These are phyloP conservation scores for Reticulascus tulasneorum DNA, from an alignment of 2,329 filamentous ascomycete species.

Conservation along the genomic window DNA sequence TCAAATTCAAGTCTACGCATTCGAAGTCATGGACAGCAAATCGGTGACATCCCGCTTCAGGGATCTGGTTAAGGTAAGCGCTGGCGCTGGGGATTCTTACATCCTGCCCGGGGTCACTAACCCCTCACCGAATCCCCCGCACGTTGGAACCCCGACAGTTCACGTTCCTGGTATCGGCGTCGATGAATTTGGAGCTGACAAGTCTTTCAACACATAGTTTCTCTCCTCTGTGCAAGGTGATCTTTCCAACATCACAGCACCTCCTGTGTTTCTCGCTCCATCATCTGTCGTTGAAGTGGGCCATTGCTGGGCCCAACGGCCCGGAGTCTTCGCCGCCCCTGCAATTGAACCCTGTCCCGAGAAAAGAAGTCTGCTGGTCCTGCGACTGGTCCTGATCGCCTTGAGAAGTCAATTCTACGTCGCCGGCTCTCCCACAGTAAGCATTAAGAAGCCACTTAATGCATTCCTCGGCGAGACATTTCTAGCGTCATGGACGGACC, in stretches of 20 bases:
- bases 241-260: conserved; percentile 48
- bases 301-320: conserved; percentile 46
- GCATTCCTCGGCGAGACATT: conserved; percentile 50
- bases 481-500: conserved; percentile 34
- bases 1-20: too few species aligned
- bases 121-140: not conserved
- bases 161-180: too few species aligned
- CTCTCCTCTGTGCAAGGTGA: conserved; percentile 38
- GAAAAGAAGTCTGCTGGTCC: conserved; percentile 40
- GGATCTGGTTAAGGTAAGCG: conserved; percentile 13
- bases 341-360: conserved; percentile 38
- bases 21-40: conserved; percentile 11
- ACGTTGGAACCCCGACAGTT: too few species aligned
- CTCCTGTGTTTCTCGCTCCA: conserved; percentile 43
- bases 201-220: conserved; percentile 5
- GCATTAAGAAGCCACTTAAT: conserved; percentile 51
- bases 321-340: conserved; percentile 42
- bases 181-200: conserved; percentile 1
- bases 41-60: conserved; percentile 13
- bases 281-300: conserved; percentile 49
- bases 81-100: not conserved
- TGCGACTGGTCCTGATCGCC: conserved; percentile 43
- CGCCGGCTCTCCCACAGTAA: conserved; percentile 38
- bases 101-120: not conserved
- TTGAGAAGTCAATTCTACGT: conserved; percentile 45